Conservation (phyloP, 495 filamentous ascomycete species). For the Podospora sp. region DNA sequence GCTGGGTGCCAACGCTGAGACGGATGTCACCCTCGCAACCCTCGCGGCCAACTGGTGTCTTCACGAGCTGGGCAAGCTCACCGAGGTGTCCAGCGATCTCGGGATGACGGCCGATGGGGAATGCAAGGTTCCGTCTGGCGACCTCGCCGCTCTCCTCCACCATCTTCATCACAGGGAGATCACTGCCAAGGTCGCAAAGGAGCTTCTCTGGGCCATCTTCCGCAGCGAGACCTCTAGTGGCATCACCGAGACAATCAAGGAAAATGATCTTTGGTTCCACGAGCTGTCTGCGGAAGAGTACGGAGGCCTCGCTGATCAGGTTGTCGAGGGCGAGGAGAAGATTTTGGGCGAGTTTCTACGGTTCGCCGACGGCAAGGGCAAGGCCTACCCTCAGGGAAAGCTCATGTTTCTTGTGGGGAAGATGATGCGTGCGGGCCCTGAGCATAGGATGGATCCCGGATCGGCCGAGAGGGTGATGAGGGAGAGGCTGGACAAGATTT, state of each 20-base stretch:
- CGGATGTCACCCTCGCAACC: slow-evolving; percentile 26
- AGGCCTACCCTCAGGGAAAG: slow-evolving; percentile 63
- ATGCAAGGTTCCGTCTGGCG: slow-evolving; percentile 55
- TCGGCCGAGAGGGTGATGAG: slow-evolving; percentile 69
- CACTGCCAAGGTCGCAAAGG: slow-evolving; percentile 76
- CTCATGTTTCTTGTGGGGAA: slow-evolving; percentile 86
- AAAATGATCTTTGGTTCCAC: slow-evolving; percentile 65
- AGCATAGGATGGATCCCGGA: slow-evolving; percentile 75
- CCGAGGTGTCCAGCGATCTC: slow-evolving; percentile 39
- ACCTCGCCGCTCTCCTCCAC: slow-evolving; percentile 68
- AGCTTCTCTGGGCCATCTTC: slow-evolving; percentile 64
- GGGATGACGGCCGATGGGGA: slow-evolving; percentile 45
- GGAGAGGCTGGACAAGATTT: slow-evolving; percentile 37
- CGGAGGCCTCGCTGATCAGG: slow-evolving; percentile 51
- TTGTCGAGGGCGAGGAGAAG: slow-evolving; percentile 56
- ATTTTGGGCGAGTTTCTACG: slow-evolving; percentile 71
- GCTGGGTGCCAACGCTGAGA: not conserved
- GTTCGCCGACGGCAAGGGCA: slow-evolving; percentile 50
- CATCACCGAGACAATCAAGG: slow-evolving; percentile 62
- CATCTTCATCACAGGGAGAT: slow-evolving; percentile 67
- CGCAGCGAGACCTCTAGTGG: slow-evolving; percentile 45
- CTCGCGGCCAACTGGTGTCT: slow-evolving; percentile 73
- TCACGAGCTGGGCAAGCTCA: slow-evolving; percentile 83
- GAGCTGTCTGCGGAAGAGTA: slow-evolving; percentile 66
- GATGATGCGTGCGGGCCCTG: slow-evolving; percentile 78